A percentile compares a stretch with the other conserved stretches of the same genome.
Conservation (phyloP, 2,329 filamentous ascomycete species). For the Paramyrothecium roridum region DNA sequence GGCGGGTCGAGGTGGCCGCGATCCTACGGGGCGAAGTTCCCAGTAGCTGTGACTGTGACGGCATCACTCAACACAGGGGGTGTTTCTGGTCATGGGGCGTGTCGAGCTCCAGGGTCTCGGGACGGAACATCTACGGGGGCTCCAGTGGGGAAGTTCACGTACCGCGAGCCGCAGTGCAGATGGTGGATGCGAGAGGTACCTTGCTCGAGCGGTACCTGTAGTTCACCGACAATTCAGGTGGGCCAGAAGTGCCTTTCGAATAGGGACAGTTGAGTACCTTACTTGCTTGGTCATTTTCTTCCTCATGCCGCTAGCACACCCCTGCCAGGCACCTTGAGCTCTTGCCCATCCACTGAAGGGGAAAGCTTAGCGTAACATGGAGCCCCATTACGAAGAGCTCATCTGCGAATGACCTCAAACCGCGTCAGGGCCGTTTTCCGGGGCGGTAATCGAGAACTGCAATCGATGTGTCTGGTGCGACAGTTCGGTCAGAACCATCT, state of each 20-base stretch:
- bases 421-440: not conserved
- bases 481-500: too few species aligned
- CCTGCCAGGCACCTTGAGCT: too few species aligned
- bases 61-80: not conserved
- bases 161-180: too few species aligned
- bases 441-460: too few species aligned
- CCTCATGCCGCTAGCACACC: too few species aligned
- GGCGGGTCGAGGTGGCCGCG: not conserved
- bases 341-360: not conserved
- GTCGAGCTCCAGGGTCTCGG: not conserved
- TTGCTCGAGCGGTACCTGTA: not conserved
- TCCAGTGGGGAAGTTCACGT: too few species aligned
- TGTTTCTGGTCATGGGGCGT: not conserved
- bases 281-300: too few species aligned
- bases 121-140: not conserved
- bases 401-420: not conserved
- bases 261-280: too few species aligned
- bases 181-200: not conserved
- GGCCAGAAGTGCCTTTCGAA: too few species aligned
- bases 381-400: not conserved
- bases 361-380: not conserved
- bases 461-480: too few species aligned
- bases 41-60: not conserved
- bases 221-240: too few species aligned
- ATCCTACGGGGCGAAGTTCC: not conserved